Base-by-base conservation (phyloP, 2,329 filamentous ascomycete species). In the Colletotrichum karsti region DNA sequence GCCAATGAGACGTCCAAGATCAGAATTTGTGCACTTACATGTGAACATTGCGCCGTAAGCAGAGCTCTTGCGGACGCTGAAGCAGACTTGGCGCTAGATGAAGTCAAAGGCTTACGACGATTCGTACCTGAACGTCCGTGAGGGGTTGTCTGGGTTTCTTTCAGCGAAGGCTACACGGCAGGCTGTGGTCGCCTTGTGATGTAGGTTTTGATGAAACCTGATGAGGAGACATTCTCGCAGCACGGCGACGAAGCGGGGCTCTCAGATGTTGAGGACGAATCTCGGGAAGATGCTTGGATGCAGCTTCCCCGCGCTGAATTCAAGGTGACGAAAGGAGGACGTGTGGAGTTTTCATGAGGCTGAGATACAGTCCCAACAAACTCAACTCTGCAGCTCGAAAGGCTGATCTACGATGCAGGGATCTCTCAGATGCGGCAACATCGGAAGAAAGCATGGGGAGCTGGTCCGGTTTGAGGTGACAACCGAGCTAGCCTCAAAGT, bases 281-380 rank as follows among this genome's bases (percentile, higher is more conserved):
- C 65, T 24, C 42, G 18, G 28, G 60, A 68, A 39, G 53, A 65
- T 59, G 60, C 57, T 51, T 60, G 57, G 24, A 51, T 60, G 46
- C 44, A 22, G 30, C 22, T 50, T 39, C 48, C 57, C 53, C 53
- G 46, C 30, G 54, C 46, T 48, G 46, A n/a, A 18, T 28, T 33
- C 28, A 22, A n/a, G 18, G 41, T 20, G 24, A 33, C n/a, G 22
- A 13, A 41, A 41, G 20, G 39, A 39, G 42, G 30, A 48, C 42
- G 35, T 30, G 44, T 24, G 46, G 54, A 39, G 44, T n/a, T 26
- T 24, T 22, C 44, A 53, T 59, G 65, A 68, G 61, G 65, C 65
- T 68, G 60, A 68, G 60, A 68, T 59, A 8, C 65, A 54, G 60
- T 65, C 65, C 61, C 65, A 68, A 65, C 60, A 68, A 68, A 68